Conservation (phyloP, 2,329 filamentous ascomycete species). For the Alternaria brassicicola region DNA sequence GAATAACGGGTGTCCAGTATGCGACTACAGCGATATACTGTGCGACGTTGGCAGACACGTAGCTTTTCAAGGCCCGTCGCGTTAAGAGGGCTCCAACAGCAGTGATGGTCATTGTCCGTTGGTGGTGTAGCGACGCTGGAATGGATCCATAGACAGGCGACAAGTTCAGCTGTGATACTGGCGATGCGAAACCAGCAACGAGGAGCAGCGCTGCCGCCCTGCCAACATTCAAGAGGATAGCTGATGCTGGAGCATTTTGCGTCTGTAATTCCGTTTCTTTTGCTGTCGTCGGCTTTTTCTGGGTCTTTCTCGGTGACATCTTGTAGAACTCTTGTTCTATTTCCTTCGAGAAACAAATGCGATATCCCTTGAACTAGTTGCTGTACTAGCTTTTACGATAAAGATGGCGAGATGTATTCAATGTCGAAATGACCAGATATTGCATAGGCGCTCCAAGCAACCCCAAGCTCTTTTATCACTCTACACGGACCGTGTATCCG, state of each 20-base stretch:
- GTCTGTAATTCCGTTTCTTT: conserved; percentile 34
- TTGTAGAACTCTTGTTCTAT: conserved; percentile 4
- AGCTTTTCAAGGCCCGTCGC: conserved; percentile 63
- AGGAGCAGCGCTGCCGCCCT: conserved; percentile 54
- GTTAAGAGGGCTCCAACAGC: conserved; percentile 75
- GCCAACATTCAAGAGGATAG: conserved; percentile 39
- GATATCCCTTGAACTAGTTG: background rate
- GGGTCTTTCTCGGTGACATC: conserved; percentile 46
- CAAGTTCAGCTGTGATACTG: conserved; percentile 75
- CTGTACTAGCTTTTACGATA: background rate
- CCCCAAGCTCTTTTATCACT: conserved; percentile 21
- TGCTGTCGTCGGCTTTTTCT: conserved; percentile 43
- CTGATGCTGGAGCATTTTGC: conserved; percentile 29
- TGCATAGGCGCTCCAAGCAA: conserved; percentile 9
- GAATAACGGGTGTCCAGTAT: conserved; percentile 73
- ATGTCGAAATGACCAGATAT: conserved; percentile 25
- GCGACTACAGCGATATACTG: conserved; percentile 73
- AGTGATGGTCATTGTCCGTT: conserved; percentile 67
- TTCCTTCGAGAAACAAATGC: conserved; percentile 1
- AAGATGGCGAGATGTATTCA: background rate
- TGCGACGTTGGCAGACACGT: conserved; percentile 55
- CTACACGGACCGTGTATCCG: conserved; percentile 32
- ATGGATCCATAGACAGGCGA: conserved; percentile 90
- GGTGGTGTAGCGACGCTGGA: conserved; percentile 75
- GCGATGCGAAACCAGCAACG: conserved; percentile 68